Percentiles rank a stretch among this genome's conserved stretches.
Conservation (phyloP, 768 basidiomycete genomes). For the Rhizopogon sp. region DNA sequence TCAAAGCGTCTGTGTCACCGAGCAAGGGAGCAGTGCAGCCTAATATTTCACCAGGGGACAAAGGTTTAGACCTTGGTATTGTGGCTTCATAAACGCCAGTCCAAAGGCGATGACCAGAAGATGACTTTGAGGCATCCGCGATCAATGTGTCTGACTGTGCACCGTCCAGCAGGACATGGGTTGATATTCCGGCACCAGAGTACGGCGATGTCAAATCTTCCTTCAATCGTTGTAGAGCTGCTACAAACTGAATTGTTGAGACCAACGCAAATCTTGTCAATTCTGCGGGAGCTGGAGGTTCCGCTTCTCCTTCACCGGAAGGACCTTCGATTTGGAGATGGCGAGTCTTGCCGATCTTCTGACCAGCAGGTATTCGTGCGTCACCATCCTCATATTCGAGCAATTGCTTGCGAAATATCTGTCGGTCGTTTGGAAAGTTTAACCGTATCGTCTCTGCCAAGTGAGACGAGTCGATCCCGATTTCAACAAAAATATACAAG, state of each 20-base stretch:
- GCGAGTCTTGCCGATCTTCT: conserved; percentile 29
- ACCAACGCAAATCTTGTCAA: conserved; percentile 83
- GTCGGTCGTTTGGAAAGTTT: conserved; percentile 81
- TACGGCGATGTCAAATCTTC: conserved; percentile 60
- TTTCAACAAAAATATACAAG: conserved; percentile 97
- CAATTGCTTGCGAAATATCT: conserved; percentile 58
- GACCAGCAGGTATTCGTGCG: conserved; percentile 44
- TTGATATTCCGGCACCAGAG: conserved; percentile 5
- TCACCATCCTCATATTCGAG: conserved; percentile 49
- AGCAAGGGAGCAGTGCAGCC: conserved; percentile 94
- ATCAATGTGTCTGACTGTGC: neutral
- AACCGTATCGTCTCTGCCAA: conserved; percentile 78
- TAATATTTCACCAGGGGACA: conserved; percentile 94
- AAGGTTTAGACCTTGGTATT: conserved; percentile 84
- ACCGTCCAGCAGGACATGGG: conserved; percentile 11
- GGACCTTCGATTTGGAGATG: conserved; percentile 61
- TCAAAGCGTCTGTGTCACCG: conserved; percentile 77
- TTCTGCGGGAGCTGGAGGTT: conserved; percentile 15
- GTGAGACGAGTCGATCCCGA: conserved; percentile 84
- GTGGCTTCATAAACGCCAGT: conserved; percentile 65
- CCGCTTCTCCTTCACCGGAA: neutral
- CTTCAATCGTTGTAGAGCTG: conserved; percentile 83
- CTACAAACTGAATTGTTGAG: conserved; percentile 96
- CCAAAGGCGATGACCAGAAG: conserved; percentile 32
- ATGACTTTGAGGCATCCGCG: neutral